Percentiles rank a stretch among this genome's conserved stretches.
phyloP scores from a whole-genome alignment of 2,329 filamentous ascomycete genomes.

The Volutella citrinella region DNA sequence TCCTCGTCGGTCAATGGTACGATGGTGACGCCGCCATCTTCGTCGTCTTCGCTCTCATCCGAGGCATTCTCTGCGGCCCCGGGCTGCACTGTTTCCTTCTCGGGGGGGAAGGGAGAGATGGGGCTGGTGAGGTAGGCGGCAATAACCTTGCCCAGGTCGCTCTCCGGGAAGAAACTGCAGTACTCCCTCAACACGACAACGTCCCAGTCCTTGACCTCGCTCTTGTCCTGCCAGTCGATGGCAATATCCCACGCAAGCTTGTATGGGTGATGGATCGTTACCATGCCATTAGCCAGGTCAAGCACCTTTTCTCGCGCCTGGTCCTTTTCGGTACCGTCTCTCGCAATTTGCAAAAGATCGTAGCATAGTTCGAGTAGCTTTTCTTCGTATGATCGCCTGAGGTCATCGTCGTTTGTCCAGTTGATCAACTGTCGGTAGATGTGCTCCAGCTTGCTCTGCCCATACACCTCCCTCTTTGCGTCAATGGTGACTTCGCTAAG shows the following conservation, averaged over 20 bases:
- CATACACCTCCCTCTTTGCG: constrained; percentile 82
- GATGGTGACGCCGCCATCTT: constrained; percentile 52
- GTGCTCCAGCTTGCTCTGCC: constrained; percentile 71
- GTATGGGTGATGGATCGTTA: constrained; percentile 91
- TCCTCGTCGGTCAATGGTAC: constrained; percentile 71
- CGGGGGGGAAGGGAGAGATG: constrained; percentile 73
- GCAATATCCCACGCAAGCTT: constrained; percentile 87
- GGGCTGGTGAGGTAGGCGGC: constrained; percentile 79
- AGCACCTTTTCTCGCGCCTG: constrained; percentile 70
- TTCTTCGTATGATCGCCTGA: constrained; percentile 83
- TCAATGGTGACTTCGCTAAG: constrained; percentile 80
- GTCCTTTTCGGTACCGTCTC: constrained; percentile 61
- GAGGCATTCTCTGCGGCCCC: constrained; percentile 34
- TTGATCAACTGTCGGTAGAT: constrained; percentile 83
- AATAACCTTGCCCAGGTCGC: constrained; percentile 78
- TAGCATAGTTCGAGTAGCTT: constrained; percentile 80
- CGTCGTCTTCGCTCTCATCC: constrained; percentile 57
- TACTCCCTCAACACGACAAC: constrained; percentile 75
- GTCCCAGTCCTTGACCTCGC: constrained; percentile 74
- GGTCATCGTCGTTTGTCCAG: constrained; percentile 84
- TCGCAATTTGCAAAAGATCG: constrained; percentile 70
- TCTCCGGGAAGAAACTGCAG: constrained; percentile 77
- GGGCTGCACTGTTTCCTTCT: constrained; percentile 22
- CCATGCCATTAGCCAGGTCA: constrained; percentile 84
- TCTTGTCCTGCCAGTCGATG: constrained; percentile 83